Evolutionary conservation across 2,329 filamentous ascomycete species (phyloP).

Genomic region (Bisporella sp.): DNA sequence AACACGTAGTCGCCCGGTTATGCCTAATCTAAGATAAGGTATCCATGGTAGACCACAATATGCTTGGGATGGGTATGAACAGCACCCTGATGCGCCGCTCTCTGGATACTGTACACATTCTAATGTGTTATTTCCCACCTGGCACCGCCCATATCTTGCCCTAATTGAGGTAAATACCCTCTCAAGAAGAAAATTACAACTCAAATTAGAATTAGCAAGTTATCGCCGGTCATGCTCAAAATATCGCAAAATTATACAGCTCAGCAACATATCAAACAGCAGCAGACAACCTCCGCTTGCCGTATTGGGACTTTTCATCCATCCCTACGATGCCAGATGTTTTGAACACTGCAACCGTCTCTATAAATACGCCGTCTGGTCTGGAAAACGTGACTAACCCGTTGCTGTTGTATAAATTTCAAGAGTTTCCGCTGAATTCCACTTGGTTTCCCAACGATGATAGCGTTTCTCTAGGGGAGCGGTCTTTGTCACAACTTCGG

Average conservation of each 20-base stretch:
- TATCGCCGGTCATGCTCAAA: constrained; percentile 38
- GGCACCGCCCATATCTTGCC: constrained; percentile 48
- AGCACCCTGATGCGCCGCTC: background rate
- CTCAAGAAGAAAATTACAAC: constrained; percentile 8
- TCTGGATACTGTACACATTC: constrained; percentile 12
- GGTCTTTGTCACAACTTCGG: no score
- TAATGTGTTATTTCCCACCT: constrained; percentile 23
- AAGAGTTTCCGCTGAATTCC: constrained; percentile 25
- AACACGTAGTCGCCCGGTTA: background rate
- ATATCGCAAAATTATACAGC: constrained; percentile 32
- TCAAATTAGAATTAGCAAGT: constrained; percentile 35
- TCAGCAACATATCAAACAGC: constrained; percentile 33
- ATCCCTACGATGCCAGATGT: constrained; percentile 33
- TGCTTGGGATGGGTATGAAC: constrained; percentile 2
- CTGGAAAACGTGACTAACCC: constrained; percentile 37
- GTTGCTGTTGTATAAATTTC: constrained; percentile 42
- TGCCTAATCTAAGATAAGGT: background rate
- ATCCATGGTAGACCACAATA: constrained; percentile 11
- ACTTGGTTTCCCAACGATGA: constrained; percentile 23
- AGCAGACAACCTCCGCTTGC: constrained; percentile 33
- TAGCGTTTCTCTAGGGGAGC: background rate
- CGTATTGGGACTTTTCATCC: constrained; percentile 41
- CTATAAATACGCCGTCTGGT: constrained; percentile 20
- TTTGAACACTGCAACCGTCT: constrained; percentile 20
- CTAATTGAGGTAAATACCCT: constrained; percentile 41